phyloP scores from a whole-genome alignment of 1,284 basidiomycete genomes.

The Moesziomyces parantarcticus region DNA sequence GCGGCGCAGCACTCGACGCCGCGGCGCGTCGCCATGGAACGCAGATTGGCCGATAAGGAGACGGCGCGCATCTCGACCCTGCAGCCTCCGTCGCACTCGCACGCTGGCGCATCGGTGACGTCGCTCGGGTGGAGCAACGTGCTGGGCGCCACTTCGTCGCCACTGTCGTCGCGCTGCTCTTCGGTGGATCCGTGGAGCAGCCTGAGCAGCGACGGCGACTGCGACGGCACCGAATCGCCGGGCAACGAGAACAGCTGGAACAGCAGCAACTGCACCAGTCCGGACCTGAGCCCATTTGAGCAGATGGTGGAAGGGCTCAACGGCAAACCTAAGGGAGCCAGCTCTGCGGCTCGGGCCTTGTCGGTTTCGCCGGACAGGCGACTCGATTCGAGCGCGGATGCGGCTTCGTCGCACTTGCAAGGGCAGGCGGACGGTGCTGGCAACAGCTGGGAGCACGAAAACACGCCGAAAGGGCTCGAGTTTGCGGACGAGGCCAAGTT shows the following conservation, averaged over 20 bases:
- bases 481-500: slow-evolving; percentile 29
- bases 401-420: slow-evolving; percentile 6
- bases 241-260: slow-evolving; percentile 52
- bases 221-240: slow-evolving; percentile 42
- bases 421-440: not conserved
- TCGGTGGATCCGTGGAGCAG: slow-evolving; percentile 52
- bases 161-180: slow-evolving; percentile 52
- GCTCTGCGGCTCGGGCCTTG: too few species aligned
- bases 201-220: slow-evolving; percentile 53
- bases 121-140: slow-evolving; percentile 31
- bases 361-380: not conserved
- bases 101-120: slow-evolving; percentile 1
- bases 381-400: slow-evolving; percentile 2
- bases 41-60: slow-evolving; percentile 30
- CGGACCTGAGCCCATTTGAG: slow-evolving; percentile 41
- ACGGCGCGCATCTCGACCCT: slow-evolving; percentile 22
- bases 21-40: slow-evolving; percentile 28
- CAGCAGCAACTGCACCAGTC: slow-evolving; percentile 55
- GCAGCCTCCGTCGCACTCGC: slow-evolving; percentile 2
- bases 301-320: slow-evolving; percentile 22
- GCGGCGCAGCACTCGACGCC: slow-evolving; percentile 12
- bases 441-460: slow-evolving; percentile 16
- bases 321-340: slow-evolving; percentile 1
- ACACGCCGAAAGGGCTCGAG: slow-evolving; percentile 25
- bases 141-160: slow-evolving; percentile 33